Evolutionary conservation across 441 rosid genomes (phyloP), one percentile per base, ranked within the genome.

Genomic region (Brassica balearica): DNA sequence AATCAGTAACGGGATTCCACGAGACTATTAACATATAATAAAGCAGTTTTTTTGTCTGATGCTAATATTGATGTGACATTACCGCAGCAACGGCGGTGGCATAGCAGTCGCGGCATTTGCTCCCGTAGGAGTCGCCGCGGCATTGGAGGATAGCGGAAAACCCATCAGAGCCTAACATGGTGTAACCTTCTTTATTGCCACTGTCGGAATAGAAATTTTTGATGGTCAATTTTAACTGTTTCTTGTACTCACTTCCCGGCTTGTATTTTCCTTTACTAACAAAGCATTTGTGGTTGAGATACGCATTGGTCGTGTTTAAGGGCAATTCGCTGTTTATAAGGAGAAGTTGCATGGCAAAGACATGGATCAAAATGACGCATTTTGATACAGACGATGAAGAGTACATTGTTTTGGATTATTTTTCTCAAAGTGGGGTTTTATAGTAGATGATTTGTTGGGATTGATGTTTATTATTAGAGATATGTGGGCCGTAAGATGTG

Each of bases 81-180:
- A 58, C 62, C 62, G 6, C 62, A 8, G 27, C 27, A 4, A 58
- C 27, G 12, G 62, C 27, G 27, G 62, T 58, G 27, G 62, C 62
- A 60, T 9, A 60, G 64, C 64, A 60, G 64, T 22, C 32, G 0
- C 46, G 68, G 23, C 93, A 89, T 6, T 85, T 88, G 0, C 75
- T 5, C 7, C 74, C 19, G 3, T 84, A 79, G 29, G 82, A 90
- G 56, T 92, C 97, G 0, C 94, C 97, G 3, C 92, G 81, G 61
- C 97, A 91, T 5, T 87, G 88, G 41, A 82, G 80, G 34, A 87
- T 86, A 7, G 88, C 93, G 5, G 82, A 48, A 0, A 75, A 48
- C 1, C 17, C 17, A 48, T n/a, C 56, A n/a, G 7, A 5, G 56
- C 56, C 56, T n/a, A 48, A 5, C 17, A 48, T 7, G 56, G 17